Percentiles rank a stretch among this genome's conserved stretches.
These are phyloP conservation scores for Annulohypoxylon nitens DNA, from an alignment of 495 filamentous ascomycete genomes.

Conservation along the genomic window DNA sequence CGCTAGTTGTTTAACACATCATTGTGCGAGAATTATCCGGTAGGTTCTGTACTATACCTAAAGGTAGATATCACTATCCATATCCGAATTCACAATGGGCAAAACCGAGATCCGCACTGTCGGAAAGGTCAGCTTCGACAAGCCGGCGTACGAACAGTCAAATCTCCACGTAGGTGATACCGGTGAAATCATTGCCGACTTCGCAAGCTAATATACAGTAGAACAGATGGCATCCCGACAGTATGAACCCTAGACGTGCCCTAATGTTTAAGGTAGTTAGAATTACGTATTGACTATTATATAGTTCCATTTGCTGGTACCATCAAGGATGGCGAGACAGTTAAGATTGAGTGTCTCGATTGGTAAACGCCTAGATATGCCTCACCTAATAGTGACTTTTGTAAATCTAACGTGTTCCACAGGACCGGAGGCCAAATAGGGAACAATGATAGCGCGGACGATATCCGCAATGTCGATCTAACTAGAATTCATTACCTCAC, in stretches of 20 bases:
- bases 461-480: conserved; percentile 86
- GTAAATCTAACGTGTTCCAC: conserved; percentile 11
- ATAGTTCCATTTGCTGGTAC: conserved; percentile 80
- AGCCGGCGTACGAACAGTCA: conserved; percentile 79
- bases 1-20: not conserved
- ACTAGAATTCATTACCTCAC: conserved; percentile 89
- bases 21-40: not conserved
- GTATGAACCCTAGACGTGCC: conserved; percentile 58
- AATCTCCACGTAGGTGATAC: conserved; percentile 76
- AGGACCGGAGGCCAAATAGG: conserved; percentile 86
- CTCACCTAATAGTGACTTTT: not conserved
- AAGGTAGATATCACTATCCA: not conserved
- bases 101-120: conserved; percentile 75
- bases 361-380: conserved; percentile 59
- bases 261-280: not conserved
- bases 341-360: conserved; percentile 96
- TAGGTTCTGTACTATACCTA: not conserved
- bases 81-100: conserved; percentile 61
- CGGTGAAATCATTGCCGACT: not conserved
- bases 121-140: conserved; percentile 81
- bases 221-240: conserved; percentile 97
- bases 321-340: conserved; percentile 87
- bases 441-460: conserved; percentile 92
- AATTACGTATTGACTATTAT: not conserved
- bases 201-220: conserved; percentile 47